Conservation (phyloP, 116 monocot genomes). For the Cymodocea nodosa region DNA sequence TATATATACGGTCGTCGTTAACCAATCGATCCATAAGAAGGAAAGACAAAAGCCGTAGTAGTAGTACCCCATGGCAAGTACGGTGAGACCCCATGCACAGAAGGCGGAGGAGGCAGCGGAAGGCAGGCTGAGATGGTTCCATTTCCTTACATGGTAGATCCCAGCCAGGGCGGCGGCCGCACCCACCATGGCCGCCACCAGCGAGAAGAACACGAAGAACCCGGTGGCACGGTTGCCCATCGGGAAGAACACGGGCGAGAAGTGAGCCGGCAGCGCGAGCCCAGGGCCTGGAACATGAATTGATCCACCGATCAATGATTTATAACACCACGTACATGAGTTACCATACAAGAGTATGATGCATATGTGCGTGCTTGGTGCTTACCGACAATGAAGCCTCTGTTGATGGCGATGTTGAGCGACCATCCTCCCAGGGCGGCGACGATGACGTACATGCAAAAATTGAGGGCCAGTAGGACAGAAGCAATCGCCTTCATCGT, state of each 20-base stretch:
- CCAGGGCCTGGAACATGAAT: constrained; percentile 31
- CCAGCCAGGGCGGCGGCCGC: constrained; percentile 57
- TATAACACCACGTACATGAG: no score
- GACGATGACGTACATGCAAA: constrained; percentile 59
- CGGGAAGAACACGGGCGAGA: constrained; percentile 54
- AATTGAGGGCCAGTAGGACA: constrained; percentile 41
- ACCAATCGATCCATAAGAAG: no score
- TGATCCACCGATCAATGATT: no score
- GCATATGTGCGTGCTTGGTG: neutral
- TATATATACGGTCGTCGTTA: no score
- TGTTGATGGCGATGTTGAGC: constrained; percentile 32
- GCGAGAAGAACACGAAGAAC: constrained; percentile 48
- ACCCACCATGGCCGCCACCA: constrained; percentile 50
- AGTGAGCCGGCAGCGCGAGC: constrained; percentile 35
- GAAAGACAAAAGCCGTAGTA: no score
- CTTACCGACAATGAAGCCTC: constrained; percentile 34
- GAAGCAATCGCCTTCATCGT: constrained; percentile 21
- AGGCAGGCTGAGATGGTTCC: constrained; percentile 37
- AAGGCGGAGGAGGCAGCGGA: constrained; percentile 37
- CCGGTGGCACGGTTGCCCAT: constrained; percentile 66
- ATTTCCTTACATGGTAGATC: constrained; percentile 32
- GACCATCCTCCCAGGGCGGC: constrained; percentile 54
- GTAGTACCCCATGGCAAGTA: constrained; percentile 61
- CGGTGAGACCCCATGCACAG: constrained; percentile 51
- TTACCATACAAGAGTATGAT: no score